A percentile compares a stretch with the other conserved stretches of the same genome.
phyloP scores from a whole-genome alignment of 2,329 filamentous ascomycete genomes.

The Trichoderma gracile region DNA sequence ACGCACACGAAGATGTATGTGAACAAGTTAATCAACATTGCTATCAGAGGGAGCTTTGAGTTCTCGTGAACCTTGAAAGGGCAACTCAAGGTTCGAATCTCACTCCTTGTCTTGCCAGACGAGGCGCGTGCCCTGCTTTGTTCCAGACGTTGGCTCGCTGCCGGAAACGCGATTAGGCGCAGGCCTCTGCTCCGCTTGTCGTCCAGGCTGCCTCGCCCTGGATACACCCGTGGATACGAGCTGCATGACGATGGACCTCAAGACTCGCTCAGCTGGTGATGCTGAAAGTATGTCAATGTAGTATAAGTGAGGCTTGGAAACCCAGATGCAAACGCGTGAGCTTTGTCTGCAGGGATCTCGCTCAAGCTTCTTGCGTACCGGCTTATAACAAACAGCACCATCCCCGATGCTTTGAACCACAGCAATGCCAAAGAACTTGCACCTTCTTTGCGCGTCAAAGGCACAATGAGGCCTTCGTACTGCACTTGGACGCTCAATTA shows the following conservation, averaged over 20 bases:
- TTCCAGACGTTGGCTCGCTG: background rate
- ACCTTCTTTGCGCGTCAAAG: background rate
- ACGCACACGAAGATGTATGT: too few species aligned
- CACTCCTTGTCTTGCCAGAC: too few species aligned
- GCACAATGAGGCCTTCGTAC: background rate
- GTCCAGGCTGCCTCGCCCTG: background rate
- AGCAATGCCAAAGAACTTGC: background rate
- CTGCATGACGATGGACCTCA: background rate
- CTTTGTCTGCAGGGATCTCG: background rate
- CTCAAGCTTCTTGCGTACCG: background rate
- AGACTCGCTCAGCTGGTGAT: too few species aligned
- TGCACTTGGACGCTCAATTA: background rate
- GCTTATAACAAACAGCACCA: background rate
- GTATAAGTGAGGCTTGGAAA: background rate
- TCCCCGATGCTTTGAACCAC: background rate
- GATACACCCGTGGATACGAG: slow-evolving; percentile 3
- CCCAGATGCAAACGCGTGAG: background rate
- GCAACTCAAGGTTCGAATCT: too few species aligned
- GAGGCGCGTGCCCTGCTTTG: background rate
- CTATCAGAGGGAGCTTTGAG: too few species aligned
- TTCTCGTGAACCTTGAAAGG: too few species aligned
- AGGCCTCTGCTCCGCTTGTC: slow-evolving; percentile 3
- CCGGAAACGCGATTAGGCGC: background rate
- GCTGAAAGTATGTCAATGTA: background rate
- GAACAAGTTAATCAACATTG: background rate